Conservation (phyloP, 257 asterid genomes). For the Solanum sejunctum region DNA sequence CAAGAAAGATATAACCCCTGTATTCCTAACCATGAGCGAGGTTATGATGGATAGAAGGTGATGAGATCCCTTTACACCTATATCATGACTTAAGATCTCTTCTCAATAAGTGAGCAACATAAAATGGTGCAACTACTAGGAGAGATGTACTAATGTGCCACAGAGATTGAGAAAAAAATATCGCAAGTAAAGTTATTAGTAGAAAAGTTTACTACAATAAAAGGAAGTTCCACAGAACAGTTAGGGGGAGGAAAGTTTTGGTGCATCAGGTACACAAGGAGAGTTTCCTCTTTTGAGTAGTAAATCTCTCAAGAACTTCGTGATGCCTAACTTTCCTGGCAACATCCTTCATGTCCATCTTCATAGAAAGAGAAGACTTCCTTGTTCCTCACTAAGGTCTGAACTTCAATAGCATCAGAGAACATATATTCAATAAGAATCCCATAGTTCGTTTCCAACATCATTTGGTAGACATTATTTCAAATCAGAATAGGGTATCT, state of each 20-base stretch:
- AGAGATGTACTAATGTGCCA: not conserved
- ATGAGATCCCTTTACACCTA: not conserved
- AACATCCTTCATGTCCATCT: too few relatives aligned
- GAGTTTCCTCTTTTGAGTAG: not conserved
- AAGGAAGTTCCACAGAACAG: not conserved
- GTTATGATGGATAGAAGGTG: not conserved
- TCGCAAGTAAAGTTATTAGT: not conserved
- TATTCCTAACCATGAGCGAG: not conserved
- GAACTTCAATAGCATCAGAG: too few relatives aligned
- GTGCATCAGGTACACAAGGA: not conserved
- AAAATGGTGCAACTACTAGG: not conserved
- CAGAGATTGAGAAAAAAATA: not conserved
- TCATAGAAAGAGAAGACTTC: too few relatives aligned
- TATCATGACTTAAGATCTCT: not conserved
- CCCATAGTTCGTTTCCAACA: too few relatives aligned
- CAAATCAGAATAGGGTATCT: too few relatives aligned
- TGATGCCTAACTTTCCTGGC: not conserved
- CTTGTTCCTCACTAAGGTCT: too few relatives aligned
- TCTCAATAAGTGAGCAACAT: not conserved
- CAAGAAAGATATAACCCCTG: not conserved
- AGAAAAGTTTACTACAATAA: not conserved
- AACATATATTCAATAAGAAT: too few relatives aligned
- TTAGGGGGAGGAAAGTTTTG: not conserved
- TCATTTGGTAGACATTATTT: too few relatives aligned
- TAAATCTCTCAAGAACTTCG: not conserved